Evolutionary conservation across 176 grass and related monocot species (phyloP).

Genomic region (Sorghum bicolor): DNA sequence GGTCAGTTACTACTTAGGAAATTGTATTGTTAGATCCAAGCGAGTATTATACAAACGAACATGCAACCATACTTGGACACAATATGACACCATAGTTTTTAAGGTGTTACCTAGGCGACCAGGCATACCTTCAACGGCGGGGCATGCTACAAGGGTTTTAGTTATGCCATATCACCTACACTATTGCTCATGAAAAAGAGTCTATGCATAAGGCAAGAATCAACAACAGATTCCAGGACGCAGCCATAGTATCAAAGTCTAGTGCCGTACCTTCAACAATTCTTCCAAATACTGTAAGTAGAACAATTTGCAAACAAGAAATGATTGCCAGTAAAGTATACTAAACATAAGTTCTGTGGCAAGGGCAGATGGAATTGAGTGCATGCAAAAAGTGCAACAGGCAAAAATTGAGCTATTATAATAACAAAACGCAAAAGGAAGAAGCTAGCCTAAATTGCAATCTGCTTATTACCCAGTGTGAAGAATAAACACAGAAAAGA

Average conservation of each 20-base stretch:
- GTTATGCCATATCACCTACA: not conserved
- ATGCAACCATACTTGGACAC: not conserved
- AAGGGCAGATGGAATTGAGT: not conserved
- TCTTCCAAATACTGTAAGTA: not conserved
- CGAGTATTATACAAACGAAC: not conserved
- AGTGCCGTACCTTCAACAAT: not conserved
- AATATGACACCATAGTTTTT: not conserved
- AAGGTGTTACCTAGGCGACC: not conserved
- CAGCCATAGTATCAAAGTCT: not conserved
- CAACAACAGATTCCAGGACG: not conserved
- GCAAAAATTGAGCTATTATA: not conserved
- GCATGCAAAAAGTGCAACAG: not conserved
- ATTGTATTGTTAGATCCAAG: not conserved
- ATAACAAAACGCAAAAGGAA: not conserved
- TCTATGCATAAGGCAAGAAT: not conserved
- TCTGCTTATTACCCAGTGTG: not conserved
- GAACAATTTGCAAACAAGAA: constrained; percentile 10
- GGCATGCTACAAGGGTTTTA: not conserved
- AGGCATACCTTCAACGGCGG: not conserved
- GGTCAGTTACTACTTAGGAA: not conserved
- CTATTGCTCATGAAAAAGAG: not conserved
- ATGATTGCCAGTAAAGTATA: not conserved
- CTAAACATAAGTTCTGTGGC: not conserved
- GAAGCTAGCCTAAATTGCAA: not conserved
- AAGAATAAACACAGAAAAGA: not conserved